Evolutionary conservation across 768 basidiomycete species (phyloP), one percentile per base, ranked within the genome.

Genomic region (Suillus clintonianus): DNA sequence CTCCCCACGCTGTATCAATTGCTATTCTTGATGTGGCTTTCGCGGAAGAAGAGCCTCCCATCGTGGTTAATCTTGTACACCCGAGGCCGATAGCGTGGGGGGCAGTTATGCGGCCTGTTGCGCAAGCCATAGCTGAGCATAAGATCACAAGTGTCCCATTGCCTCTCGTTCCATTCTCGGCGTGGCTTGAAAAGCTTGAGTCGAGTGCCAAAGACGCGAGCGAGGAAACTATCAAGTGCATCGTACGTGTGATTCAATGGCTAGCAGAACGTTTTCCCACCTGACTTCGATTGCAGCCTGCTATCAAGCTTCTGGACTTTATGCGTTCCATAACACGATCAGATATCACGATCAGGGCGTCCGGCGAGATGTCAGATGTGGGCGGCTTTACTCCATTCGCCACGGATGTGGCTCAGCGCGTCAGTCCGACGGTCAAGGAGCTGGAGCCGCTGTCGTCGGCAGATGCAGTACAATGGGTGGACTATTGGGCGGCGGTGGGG

Each of bases 181-280:
- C 76, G n/a, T 81, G 78, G 77, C 32, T 76, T 42, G 51, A 61
- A 17, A 67, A 64, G 13, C 58, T 78, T 39, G 66, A 74, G 34
- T 53, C 42, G 15, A 39, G 30, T 24, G 64, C 60, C 9, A 45
- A 64, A 13, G 50, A 62, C 42, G 42, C 64, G 11, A 70, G 56
- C 19, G 71, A 72, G 32, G 71, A 69, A 41, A 70, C 70, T 34
- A 67, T 75, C 19, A 68, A 65, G 47, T 60, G 68, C 10, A 70
- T 81, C 50, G 76, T 77, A 56, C 60, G 78, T 72, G 60, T 65
- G 70, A 34, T 71, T 82, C 62, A 79, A 82, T 67, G 79, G 83
- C 72, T 81, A 81, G 65, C 76, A 84, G 13, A 76, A 78, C 17
- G 69, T 84, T 59, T 72, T 77, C 10, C 70, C 54, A 67, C 68